A percentile compares a stretch with the other conserved stretches of the same genome.
phyloP scores from a whole-genome alignment of 2,329 filamentous ascomycete genomes.

The Penicillium sp. region DNA sequence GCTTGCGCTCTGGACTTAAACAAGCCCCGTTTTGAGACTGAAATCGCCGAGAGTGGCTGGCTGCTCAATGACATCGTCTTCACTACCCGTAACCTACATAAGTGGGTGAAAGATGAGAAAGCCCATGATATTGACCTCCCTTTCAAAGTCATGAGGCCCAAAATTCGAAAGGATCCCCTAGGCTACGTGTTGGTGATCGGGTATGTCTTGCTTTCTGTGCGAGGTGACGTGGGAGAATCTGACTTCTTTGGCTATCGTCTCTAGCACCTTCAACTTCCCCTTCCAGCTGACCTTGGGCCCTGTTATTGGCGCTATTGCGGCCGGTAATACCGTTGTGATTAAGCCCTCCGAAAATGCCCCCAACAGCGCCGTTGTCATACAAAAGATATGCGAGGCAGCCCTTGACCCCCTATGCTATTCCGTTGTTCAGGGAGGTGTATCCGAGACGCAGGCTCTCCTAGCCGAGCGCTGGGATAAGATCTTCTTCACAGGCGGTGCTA shows the following conservation, averaged over 20 bases:
- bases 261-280: constrained; percentile 89
- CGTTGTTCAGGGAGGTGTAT: constrained; percentile 76
- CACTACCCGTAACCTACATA: constrained; percentile 73
- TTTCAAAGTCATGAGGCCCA: constrained; percentile 70
- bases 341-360: constrained; percentile 89
- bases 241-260: too few relatives aligned
- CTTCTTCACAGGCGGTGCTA: constrained; percentile 83
- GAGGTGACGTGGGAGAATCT: neutral
- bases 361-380: constrained; percentile 72
- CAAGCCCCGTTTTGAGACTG: constrained; percentile 74
- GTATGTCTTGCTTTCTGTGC: constrained; percentile 38
- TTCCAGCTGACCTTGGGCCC: constrained; percentile 77
- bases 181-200: constrained; percentile 84
- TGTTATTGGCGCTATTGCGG: constrained; percentile 84
- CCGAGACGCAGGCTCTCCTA: constrained; percentile 78
- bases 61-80: constrained; percentile 78
- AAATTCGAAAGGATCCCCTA: constrained; percentile 82
- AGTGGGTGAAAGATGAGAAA: constrained; percentile 81
- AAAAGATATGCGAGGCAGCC: constrained; percentile 72
- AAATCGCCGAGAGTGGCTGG: constrained; percentile 75
- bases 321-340: constrained; percentile 83
- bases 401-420: constrained; percentile 77
- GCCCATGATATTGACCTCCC: constrained; percentile 68
- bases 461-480: constrained; percentile 97
- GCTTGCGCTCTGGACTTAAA: constrained; percentile 76